Conservation (phyloP, 495 filamentous ascomycete genomes). For the Chaetomium cochliodes region DNA sequence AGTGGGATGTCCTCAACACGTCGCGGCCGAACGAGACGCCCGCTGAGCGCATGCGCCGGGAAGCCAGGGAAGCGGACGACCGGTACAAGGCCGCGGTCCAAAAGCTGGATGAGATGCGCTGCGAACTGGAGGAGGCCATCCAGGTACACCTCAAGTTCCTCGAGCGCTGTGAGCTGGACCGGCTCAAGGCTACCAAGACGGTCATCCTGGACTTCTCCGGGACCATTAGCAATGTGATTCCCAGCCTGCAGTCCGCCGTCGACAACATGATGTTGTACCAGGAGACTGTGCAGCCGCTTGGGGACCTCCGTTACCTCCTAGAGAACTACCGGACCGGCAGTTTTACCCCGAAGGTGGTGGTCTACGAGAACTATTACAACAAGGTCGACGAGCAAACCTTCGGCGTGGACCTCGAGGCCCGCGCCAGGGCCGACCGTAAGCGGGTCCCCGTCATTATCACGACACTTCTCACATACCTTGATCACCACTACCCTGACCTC, state of each 20-base stretch:
- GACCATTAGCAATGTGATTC: constrained; percentile 97
- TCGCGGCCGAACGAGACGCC: constrained; percentile 86
- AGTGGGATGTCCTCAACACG: constrained; percentile 89
- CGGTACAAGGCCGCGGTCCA: constrained; percentile 82
- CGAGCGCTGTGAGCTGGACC: constrained; percentile 95
- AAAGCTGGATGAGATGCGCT: constrained; percentile 84
- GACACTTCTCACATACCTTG: constrained; percentile 86
- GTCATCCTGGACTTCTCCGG: constrained; percentile 97
- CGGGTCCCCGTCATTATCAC: constrained; percentile 92
- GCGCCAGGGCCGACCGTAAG: constrained; percentile 90
- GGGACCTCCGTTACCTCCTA: constrained; percentile 91
- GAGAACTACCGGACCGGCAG: constrained; percentile 96
- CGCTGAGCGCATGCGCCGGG: constrained; percentile 77
- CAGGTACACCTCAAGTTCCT: constrained; percentile 90
- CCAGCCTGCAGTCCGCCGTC: constrained; percentile 87
- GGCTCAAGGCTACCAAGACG: constrained; percentile 95
- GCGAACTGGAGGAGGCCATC: constrained; percentile 91
- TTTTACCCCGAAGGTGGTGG: constrained; percentile 86
- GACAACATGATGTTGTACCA: constrained; percentile 99
- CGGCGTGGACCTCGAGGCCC: constrained; percentile 91
- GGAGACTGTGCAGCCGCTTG: constrained; percentile 90
- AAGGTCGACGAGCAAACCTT: constrained; percentile 97
- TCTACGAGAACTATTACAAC: constrained; percentile 99
- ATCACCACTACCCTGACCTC: constrained; percentile 94
- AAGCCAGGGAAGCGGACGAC: constrained; percentile 88